These are phyloP conservation scores for Acaromyces ingoldii DNA, from an alignment of 1,284 basidiomycete species.

Conservation along the genomic window DNA sequence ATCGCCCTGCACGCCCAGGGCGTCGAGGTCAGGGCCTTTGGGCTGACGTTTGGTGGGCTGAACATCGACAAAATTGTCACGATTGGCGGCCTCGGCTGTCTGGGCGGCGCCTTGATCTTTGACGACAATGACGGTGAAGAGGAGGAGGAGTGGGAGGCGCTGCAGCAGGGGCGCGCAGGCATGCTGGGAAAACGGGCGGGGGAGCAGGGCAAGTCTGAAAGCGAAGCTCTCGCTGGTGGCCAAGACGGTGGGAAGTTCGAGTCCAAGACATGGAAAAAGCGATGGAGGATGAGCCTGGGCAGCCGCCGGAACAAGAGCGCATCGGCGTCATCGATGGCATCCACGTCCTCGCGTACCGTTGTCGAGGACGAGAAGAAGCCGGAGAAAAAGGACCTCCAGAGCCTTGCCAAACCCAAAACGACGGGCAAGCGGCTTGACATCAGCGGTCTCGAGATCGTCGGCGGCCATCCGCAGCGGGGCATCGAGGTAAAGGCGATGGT, in stretches of 20 bases:
- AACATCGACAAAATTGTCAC: constrained; percentile 22
- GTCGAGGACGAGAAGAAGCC: too few relatives aligned
- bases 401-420: background rate
- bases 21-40: constrained; percentile 32
- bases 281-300: too few relatives aligned
- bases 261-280: too few relatives aligned
- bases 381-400: too few relatives aligned
- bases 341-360: too few relatives aligned
- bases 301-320: too few relatives aligned
- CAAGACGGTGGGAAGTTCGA: too few relatives aligned
- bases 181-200: too few relatives aligned
- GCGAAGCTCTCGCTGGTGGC: too few relatives aligned
- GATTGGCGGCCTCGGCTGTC: constrained; percentile 20
- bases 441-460: constrained; percentile 20
- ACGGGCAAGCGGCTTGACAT: constrained; percentile 8
- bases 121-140: background rate
- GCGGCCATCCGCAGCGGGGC: constrained; percentile 21
- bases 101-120: constrained; percentile 17
- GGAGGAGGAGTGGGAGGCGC: background rate
- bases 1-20: constrained; percentile 7
- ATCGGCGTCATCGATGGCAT: too few relatives aligned
- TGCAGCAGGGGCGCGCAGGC: too few relatives aligned
- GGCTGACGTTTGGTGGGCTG: constrained; percentile 28
- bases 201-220: too few relatives aligned
- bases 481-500: constrained; percentile 24